A percentile compares a stretch with the other conserved stretches of the same genome.
phyloP scores from a whole-genome alignment of 305 asterid genomes.

The Solanum hybrid region DNA sequence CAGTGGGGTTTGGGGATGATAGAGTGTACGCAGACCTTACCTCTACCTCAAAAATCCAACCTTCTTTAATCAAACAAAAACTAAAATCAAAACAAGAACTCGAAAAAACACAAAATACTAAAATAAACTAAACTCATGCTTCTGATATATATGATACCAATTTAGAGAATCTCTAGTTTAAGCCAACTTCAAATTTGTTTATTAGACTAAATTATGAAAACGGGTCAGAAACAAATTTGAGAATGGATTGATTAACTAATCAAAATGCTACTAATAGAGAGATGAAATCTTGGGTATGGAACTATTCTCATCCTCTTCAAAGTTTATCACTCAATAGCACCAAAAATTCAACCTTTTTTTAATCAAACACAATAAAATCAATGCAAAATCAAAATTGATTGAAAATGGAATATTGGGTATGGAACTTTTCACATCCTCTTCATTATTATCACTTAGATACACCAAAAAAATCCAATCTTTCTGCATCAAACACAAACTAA shows the following conservation, averaged over 20 bases:
- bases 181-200: neutral
- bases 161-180: neutral
- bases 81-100: neutral
- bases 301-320: slow-evolving; percentile 38
- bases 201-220: neutral
- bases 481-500: neutral
- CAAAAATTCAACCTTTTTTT: slow-evolving; percentile 51
- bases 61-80: neutral
- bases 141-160: neutral
- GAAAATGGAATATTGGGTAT: slow-evolving; percentile 41
- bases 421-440: slow-evolving; percentile 31
- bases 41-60: neutral
- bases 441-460: slow-evolving; percentile 21
- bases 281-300: slow-evolving; percentile 43
- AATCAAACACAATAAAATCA: neutral
- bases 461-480: slow-evolving; percentile 50
- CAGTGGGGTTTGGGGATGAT: fast-evolving
- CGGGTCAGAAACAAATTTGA: neutral
- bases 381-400: neutral
- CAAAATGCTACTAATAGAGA: neutral
- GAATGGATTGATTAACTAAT: neutral
- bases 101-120: neutral
- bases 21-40: neutral
- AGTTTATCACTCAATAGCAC: slow-evolving; percentile 38
- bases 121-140: neutral